Evolutionary conservation across 371 early-diverging fungal genomes (phyloP).

Genomic region (Apophysomyces ossiformis): DNA sequence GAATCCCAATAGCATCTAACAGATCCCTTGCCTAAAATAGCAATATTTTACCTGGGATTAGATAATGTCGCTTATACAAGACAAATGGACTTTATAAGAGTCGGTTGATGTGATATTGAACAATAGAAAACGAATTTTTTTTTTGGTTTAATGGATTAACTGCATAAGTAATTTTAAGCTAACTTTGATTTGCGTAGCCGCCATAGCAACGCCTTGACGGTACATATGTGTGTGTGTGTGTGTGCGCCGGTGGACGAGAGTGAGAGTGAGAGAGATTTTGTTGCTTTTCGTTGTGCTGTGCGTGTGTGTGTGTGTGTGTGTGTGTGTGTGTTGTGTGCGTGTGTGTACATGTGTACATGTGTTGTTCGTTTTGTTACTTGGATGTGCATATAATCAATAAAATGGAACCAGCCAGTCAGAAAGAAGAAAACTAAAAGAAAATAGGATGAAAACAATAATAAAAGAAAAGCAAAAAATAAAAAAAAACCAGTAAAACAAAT

Average conservation of each 20-base stretch:
- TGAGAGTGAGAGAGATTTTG: not conserved
- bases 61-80: too few species aligned
- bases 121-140: not conserved
- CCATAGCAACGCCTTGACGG: not conserved
- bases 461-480: not conserved
- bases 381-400: slow-evolving; percentile 8
- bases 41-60: too few species aligned
- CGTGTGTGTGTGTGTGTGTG: not conserved
- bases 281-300: not conserved
- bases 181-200: not conserved
- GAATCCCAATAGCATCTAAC: too few species aligned
- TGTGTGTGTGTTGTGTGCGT: slow-evolving; percentile 7
- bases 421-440: not conserved
- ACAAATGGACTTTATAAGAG: too few species aligned
- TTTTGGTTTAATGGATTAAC: not conserved
- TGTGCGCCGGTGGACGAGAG: not conserved
- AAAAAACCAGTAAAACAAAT: not conserved
- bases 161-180: not conserved
- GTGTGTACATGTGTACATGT: slow-evolving; percentile 6
- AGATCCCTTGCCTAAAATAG: too few species aligned
- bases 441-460: not conserved
- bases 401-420: slow-evolving; percentile 1
- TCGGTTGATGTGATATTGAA: not conserved
- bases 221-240: not conserved
- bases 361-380: not conserved